Base-by-base conservation (phyloP, 768 basidiomycete species). In the Coprinellus micaceus region DNA sequence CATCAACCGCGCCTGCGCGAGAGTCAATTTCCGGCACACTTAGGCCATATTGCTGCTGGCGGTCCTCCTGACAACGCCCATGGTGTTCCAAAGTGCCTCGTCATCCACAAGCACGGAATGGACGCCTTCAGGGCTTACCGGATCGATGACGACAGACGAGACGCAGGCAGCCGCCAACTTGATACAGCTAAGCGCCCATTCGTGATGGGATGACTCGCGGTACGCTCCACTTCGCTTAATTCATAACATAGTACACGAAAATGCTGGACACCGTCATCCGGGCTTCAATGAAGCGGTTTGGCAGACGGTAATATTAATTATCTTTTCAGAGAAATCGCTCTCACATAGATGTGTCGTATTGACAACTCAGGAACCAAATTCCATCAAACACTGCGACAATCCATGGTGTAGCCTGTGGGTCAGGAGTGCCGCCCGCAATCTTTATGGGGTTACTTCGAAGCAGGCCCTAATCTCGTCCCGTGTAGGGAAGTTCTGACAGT, bases 391-490 rank as follows among this genome's bases (percentile, higher is more conserved):
- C 69, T 13, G 51, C 56, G n/a, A 45, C 21, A 11, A 63, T 69
- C 22, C 61, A 59, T 44, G 62, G 60, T 0, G 29, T 68, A 24
- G 51, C 59, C 3, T 57, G 52, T 25, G 48, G 58, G 2, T 51
- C 52, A 0, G 62, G 63, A 2, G 54, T 53, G 22, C 61, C 67
- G 57, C 68, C 67, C 9, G 67, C 62, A 3, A 48, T 70, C 11
- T 58, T 72, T 15, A 57, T 65, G 21, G 56, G n/a, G 60, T 1
- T 70, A 57, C 44, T 66, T 61, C 41, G n/a, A 44, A 17, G 51
- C 63, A 3, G 69, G 69, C 0, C 69, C 63, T 52, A 61, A n/a
- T n/a, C n/a, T 71, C 22, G 52, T 63, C 3, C 19, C 58, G 3
- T 66, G 65, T 52, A 49, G 66, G 11, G 47, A 51, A 21, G 54